A percentile compares a stretch with the other conserved stretches of the same genome.
Evolutionary conservation across 2,329 filamentous ascomycete genomes (phyloP).

Genomic region (Calonectria montana): DNA sequence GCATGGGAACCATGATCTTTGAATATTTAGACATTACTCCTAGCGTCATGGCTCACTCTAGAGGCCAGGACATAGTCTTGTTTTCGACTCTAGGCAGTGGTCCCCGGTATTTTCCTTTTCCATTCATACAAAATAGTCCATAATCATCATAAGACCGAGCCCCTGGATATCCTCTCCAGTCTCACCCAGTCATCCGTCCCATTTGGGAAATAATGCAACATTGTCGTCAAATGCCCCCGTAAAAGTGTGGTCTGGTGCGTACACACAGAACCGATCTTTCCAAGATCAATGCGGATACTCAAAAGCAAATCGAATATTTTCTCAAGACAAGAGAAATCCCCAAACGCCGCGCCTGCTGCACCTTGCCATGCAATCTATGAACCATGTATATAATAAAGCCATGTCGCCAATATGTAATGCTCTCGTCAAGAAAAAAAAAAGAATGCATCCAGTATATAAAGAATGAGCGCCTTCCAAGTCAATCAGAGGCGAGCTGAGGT

Average conservation of each 20-base stretch:
- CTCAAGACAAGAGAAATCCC: conserved; percentile 16
- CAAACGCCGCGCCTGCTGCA: conserved; percentile 39
- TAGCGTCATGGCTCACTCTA: conserved; percentile 23
- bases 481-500: not conserved
- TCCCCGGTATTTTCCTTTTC: conserved; percentile 31
- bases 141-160: conserved; percentile 35
- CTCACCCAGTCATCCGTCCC: conserved; percentile 26
- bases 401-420: conserved; percentile 30
- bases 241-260: conserved; percentile 35
- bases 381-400: conserved; percentile 28
- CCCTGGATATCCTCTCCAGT: conserved; percentile 23
- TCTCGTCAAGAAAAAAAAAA: conserved; percentile 11
- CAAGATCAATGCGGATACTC: conserved; percentile 24
- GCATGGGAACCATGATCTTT: not conserved
- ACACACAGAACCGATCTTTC: conserved; percentile 39
- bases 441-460: not conserved
- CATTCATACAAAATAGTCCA: conserved; percentile 30
- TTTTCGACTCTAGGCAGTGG: conserved; percentile 30
- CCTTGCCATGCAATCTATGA: conserved; percentile 28
- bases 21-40: conserved; percentile 40
- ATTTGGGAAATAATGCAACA: conserved; percentile 33
- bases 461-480: not conserved
- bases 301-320: conserved; percentile 25
- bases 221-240: conserved; percentile 24
- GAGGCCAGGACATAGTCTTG: conserved; percentile 25